Conservation (phyloP, 805 yeast genomes). For the Lipomyces yamadae region DNA sequence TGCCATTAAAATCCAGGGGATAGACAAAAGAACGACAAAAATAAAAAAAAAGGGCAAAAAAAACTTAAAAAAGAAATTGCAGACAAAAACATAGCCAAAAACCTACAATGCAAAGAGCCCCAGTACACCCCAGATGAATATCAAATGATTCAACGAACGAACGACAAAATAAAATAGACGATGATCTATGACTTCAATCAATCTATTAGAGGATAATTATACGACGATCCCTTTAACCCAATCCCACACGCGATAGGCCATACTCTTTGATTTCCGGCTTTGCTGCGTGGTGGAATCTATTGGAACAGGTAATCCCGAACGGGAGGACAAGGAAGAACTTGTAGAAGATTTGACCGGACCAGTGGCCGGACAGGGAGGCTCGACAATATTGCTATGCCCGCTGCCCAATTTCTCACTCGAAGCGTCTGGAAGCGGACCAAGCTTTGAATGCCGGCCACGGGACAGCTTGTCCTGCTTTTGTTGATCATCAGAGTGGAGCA, state of each 20-base stretch:
- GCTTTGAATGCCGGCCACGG: neutral
- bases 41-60: conserved; percentile 1
- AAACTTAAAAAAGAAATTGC: neutral
- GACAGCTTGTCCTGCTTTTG: neutral
- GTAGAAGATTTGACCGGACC: conserved; percentile 5
- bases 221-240: conserved; percentile 37
- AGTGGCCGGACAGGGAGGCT: conserved; percentile 20
- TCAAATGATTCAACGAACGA: neutral
- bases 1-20: neutral
- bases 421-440: conserved; percentile 11
- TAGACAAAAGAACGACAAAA: neutral
- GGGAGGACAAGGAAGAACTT: conserved; percentile 2
- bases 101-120: neutral
- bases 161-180: neutral
- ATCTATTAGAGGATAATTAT: neutral
- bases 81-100: neutral
- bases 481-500: conserved; percentile 8
- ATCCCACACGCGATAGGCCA: conserved; percentile 40
- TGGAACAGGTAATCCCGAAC: conserved; percentile 8
- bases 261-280: conserved; percentile 8
- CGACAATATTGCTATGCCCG: conserved; percentile 11
- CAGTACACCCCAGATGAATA: neutral
- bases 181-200: neutral
- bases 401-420: neutral
- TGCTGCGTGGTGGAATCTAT: conserved; percentile 11